phyloP scores from a whole-genome alignment of 305 asterid genomes.

The Solanum hybrid region DNA sequence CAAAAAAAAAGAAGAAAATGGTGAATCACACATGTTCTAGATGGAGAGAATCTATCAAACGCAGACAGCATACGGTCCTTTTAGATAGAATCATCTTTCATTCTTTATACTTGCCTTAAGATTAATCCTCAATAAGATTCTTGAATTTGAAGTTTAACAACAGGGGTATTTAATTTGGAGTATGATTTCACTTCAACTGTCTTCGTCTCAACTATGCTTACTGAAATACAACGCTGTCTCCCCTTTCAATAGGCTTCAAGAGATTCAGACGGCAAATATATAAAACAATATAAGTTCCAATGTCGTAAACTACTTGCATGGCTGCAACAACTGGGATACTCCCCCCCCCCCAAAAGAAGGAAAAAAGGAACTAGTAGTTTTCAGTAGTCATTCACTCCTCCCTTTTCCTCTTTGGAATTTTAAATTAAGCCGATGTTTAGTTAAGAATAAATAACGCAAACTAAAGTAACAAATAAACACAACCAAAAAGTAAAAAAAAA shows the following conservation, averaged over 20 bases:
- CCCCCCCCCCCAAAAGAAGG: neutral
- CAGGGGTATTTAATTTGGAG: neutral
- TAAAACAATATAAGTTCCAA: neutral
- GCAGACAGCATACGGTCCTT: neutral
- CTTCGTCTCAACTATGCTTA: constrained; percentile 22
- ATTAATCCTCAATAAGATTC: constrained; percentile 5
- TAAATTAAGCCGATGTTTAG: neutral
- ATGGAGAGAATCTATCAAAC: neutral
- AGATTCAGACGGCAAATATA: neutral
- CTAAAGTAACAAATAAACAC: neutral
- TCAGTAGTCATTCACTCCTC: neutral
- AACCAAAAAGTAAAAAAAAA: neutral
- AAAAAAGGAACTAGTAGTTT: neutral
- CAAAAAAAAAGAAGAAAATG: neutral
- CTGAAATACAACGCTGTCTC: neutral
- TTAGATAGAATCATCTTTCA: neutral
- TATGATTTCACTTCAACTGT: neutral
- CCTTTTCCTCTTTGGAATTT: neutral
- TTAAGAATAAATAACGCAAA: neutral
- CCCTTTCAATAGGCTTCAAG: neutral
- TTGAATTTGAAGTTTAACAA: constrained; percentile 7
- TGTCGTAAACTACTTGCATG: neutral
- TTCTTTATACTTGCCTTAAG: neutral
- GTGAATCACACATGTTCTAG: neutral
- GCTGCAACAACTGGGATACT: neutral